Base-by-base conservation (phyloP, 164 flowering plant genomes). In the Dillenia suffruticosa region DNA sequence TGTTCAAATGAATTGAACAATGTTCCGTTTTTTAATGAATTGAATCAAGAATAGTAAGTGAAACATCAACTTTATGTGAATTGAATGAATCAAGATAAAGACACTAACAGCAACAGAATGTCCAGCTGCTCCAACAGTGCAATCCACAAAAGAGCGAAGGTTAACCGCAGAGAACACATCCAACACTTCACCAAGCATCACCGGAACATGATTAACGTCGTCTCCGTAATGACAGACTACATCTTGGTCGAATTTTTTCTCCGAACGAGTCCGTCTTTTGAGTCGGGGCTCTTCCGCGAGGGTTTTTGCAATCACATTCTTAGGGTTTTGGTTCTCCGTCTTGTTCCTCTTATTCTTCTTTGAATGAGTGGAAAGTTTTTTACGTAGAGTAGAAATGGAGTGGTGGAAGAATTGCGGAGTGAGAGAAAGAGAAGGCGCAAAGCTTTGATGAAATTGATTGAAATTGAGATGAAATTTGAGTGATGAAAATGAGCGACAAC, bases 91-190 rank as follows among this genome's bases (percentile, higher is more conserved):
- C 12, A 8, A 51, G 53, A 47, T 13, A 13, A 50, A 46, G 60
- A 1, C 12, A 71, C 90, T 75, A 1, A 94, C 99, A 32, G 94
- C 92, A 48, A 86, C 78, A 48, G 99, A 86, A 62, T 95, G 99
- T 5, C 97, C 97, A 3, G 86, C 99, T 45, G 97, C 97, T 7
- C 99, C 99, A 48, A 95, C 74, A 9, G 97, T 95, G 59, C 97
- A 95, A 58, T 95, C 97, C 9, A 90, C 92, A 57, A 95, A 92
- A 45, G 94, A 82, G 49, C 67, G 74, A 8, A 91, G 80, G 1
- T 62, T 60, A 9, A 59, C 46, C 0, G 81, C 62, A 9, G 79
- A 60, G 70, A 91, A 94, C 11, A 89, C 94, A 55, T 95, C 92
- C 65, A 86, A 53, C 10, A 88, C 96, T 70, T 95, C 97, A 7